Percentiles rank a stretch among this genome's conserved stretches.
Evolutionary conservation across 2,329 filamentous ascomycete species (phyloP).

Genomic region (Curvularia sp.): DNA sequence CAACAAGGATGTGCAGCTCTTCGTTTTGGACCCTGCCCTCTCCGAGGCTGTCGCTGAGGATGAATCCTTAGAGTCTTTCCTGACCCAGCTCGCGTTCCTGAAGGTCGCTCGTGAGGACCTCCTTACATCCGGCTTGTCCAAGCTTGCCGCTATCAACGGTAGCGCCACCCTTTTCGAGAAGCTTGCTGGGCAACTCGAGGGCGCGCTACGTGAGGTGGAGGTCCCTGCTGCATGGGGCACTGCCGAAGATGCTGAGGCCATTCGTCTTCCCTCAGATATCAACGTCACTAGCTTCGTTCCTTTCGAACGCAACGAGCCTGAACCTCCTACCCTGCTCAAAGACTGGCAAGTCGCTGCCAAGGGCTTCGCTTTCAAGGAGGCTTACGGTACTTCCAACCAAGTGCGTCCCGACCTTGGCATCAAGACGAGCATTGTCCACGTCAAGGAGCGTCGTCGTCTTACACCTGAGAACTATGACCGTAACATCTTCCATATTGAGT

Average conservation of each 20-base stretch:
- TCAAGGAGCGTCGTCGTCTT: conserved; percentile 94
- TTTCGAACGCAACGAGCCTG: conserved; percentile 77
- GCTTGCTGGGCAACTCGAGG: conserved; percentile 66
- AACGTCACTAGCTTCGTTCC: conserved; percentile 81
- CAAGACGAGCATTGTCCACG: conserved; percentile 85
- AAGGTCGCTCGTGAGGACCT: conserved; percentile 74
- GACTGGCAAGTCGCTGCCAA: conserved; percentile 87
- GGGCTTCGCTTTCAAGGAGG: conserved; percentile 92
- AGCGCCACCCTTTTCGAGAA: conserved; percentile 69
- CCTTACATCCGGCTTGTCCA: conserved; percentile 68
- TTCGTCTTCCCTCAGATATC: conserved; percentile 68
- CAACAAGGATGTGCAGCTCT: conserved; percentile 73
- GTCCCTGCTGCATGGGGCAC: conserved; percentile 83
- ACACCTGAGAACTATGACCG: conserved; percentile 90
- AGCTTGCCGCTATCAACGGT: conserved; percentile 68
- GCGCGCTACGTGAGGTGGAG: conserved; percentile 74
- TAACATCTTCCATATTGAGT: conserved; percentile 99
- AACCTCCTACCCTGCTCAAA: conserved; percentile 70
- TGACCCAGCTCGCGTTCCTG: conserved; percentile 84
- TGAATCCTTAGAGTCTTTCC: conserved; percentile 65
- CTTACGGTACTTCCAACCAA: conserved; percentile 74
- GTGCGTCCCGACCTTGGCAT: conserved; percentile 86
- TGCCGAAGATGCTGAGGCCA: conserved; percentile 61
- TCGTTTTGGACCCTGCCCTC: conserved; percentile 74
- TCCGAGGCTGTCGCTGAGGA: conserved; percentile 74